A percentile compares a stretch with the other conserved stretches of the same genome.
phyloP scores from a whole-genome alignment of 2,329 filamentous ascomycete genomes.

The Cladosporium colombiae region DNA sequence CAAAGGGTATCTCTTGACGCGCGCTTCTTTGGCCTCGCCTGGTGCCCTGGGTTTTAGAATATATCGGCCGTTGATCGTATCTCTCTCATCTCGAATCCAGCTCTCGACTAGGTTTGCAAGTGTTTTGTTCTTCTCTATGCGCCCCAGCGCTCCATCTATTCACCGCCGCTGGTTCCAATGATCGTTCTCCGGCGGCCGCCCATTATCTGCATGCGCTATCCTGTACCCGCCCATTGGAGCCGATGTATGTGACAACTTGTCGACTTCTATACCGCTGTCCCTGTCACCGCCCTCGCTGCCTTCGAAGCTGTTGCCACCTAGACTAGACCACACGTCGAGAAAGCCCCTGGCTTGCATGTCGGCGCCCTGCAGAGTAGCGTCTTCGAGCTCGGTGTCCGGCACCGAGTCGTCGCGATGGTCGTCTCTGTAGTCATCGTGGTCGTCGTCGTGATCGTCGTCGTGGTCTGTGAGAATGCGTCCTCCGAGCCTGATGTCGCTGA shows the following conservation, averaged over 20 bases:
- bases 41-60: not conserved
- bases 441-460: constrained; percentile 50
- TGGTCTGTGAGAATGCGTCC: constrained; percentile 75
- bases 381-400: constrained; percentile 31
- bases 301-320: constrained; percentile 23
- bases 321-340: constrained; percentile 30
- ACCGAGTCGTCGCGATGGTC: constrained; percentile 18
- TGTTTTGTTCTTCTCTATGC: not conserved
- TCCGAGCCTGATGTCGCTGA: constrained; percentile 78
- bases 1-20: constrained; percentile 2
- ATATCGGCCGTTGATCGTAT: constrained; percentile 10
- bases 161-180: constrained; percentile 17
- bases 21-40: not conserved
- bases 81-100: not conserved
- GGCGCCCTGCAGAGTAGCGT: constrained; percentile 21
- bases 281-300: constrained; percentile 33
- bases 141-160: not conserved
- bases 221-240: constrained; percentile 1
- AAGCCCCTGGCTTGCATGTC: constrained; percentile 31
- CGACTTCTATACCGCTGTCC: constrained; percentile 37
- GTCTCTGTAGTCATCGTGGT: constrained; percentile 24
- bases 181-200: constrained; percentile 11
- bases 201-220: not conserved
- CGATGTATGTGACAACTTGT: constrained; percentile 23
- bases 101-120: not conserved